phyloP scores from a whole-genome alignment of 495 filamentous ascomycete species.

The Aspergillus nanangensis region DNA sequence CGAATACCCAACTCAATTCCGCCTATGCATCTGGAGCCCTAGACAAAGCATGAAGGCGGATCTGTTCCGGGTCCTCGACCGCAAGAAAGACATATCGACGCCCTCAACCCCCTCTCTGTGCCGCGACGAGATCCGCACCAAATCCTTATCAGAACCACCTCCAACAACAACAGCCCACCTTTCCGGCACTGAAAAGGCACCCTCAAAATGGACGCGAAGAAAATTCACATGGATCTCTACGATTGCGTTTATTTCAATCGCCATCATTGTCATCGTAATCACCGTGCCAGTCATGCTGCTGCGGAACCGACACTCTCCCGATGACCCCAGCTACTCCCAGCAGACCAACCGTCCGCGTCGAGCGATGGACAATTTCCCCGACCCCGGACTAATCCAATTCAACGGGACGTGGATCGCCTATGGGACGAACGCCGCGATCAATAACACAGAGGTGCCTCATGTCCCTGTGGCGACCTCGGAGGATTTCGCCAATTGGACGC shows the following conservation, averaged over 20 bases:
- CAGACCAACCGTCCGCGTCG: slow-evolving; percentile 18
- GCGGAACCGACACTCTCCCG: slow-evolving; percentile 1
- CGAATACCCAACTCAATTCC: too few species aligned
- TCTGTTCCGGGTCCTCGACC: too few species aligned
- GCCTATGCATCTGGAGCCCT: too few species aligned
- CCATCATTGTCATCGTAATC: slow-evolving; percentile 1
- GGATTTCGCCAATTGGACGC: slow-evolving; percentile 29
- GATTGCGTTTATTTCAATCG: background rate
- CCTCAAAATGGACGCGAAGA: slow-evolving; percentile 1
- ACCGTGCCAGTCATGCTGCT: slow-evolving; percentile 5
- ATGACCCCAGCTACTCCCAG: slow-evolving; percentile 19
- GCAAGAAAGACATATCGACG: too few species aligned
- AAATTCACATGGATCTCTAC: background rate
- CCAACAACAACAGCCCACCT: too few species aligned
- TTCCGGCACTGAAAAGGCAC: background rate
- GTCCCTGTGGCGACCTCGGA: slow-evolving; percentile 28
- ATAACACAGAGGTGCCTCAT: slow-evolving; percentile 16
- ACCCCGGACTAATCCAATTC: slow-evolving; percentile 29
- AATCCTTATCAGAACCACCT: too few species aligned
- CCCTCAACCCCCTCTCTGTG: too few species aligned
- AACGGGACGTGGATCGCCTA: slow-evolving; percentile 33
- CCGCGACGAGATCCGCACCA: too few species aligned
- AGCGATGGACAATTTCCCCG: slow-evolving; percentile 28
- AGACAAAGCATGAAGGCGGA: too few species aligned
- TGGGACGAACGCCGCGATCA: slow-evolving; percentile 24